phyloP scores from a whole-genome alignment of 306 rosid species.

The Pyrus communis region DNA sequence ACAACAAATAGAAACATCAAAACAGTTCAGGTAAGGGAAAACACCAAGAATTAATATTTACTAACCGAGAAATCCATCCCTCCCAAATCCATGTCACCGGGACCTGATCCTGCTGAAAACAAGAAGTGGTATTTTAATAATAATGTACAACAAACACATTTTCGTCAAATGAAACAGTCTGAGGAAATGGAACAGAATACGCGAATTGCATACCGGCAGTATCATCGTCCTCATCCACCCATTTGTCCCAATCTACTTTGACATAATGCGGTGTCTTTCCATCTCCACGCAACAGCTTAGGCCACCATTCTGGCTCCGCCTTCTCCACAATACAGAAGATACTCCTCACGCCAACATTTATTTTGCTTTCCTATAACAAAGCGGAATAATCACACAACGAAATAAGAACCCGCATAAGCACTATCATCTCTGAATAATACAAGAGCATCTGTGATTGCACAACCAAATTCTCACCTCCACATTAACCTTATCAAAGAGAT shows the following conservation, averaged over 20 bases:
- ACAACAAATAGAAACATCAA: not conserved
- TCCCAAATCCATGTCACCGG: conserved; percentile 62
- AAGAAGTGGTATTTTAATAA: not conserved
- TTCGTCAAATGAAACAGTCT: not conserved
- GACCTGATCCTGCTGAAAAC: conserved; percentile 20
- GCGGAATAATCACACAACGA: not conserved
- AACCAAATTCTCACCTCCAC: conserved; percentile 52
- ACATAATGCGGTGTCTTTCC: conserved; percentile 80
- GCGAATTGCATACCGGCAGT: conserved; percentile 24
- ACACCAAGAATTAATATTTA: not conserved
- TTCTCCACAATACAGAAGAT: conserved; percentile 70
- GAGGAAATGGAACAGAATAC: not conserved
- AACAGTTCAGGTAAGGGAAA: not conserved
- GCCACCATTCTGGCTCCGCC: conserved; percentile 90
- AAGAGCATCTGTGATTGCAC: not conserved
- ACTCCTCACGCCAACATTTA: conserved; percentile 68
- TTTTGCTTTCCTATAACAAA: conserved; percentile 69
- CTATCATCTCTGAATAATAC: not conserved
- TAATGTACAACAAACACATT: not conserved
- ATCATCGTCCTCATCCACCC: conserved; percentile 94
- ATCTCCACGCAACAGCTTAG: conserved; percentile 59
- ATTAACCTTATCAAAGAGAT: conserved; percentile 84
- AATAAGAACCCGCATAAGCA: not conserved
- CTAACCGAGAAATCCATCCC: conserved; percentile 99
- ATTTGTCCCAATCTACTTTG: conserved; percentile 95